phyloP scores from a whole-genome alignment of 2,329 filamentous ascomycete genomes.

The Aureobasidium sp. region DNA sequence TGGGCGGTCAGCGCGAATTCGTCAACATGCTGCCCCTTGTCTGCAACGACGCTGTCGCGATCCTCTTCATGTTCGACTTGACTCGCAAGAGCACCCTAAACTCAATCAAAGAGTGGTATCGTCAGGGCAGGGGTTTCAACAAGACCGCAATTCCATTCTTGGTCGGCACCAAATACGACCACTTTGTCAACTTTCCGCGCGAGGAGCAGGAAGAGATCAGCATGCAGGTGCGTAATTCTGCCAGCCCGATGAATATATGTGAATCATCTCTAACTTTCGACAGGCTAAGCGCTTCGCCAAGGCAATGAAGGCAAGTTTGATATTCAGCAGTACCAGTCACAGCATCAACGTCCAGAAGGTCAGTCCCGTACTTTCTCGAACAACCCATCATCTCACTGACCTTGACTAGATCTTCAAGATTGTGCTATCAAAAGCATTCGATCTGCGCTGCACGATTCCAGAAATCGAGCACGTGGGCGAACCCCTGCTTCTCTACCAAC shows the following conservation, averaged over 20 bases:
- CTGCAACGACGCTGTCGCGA: constrained; percentile 97
- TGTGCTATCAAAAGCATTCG: constrained; percentile 95
- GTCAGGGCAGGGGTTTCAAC: constrained; percentile 96
- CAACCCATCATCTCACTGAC: background rate
- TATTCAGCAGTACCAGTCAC: constrained; percentile 98
- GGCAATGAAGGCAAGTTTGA: constrained; percentile 94
- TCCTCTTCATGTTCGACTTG: constrained; percentile 99
- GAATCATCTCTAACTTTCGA: background rate
- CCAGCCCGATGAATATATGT: background rate
- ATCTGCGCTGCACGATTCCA: constrained; percentile 96
- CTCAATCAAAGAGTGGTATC: constrained; percentile 99
- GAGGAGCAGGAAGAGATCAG: constrained; percentile 99
- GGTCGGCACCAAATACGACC: constrained; percentile 96
- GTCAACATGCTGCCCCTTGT: constrained; percentile 99
- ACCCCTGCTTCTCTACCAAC: constrained; percentile 76
- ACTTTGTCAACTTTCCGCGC: constrained; percentile 96
- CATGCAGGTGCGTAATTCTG: constrained; percentile 62
- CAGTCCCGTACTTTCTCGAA: constrained; percentile 11
- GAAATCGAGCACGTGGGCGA: constrained; percentile 98
- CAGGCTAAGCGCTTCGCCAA: constrained; percentile 93
- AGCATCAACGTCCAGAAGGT: constrained; percentile 99
- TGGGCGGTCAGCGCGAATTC: constrained; percentile 96
- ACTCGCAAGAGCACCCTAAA: constrained; percentile 97
- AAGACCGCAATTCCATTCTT: constrained; percentile 99
- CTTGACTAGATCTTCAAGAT: constrained; percentile 90